These are phyloP conservation scores for Candida peoriensis DNA, from an alignment of 805 yeast genomes.

Conservation along the genomic window DNA sequence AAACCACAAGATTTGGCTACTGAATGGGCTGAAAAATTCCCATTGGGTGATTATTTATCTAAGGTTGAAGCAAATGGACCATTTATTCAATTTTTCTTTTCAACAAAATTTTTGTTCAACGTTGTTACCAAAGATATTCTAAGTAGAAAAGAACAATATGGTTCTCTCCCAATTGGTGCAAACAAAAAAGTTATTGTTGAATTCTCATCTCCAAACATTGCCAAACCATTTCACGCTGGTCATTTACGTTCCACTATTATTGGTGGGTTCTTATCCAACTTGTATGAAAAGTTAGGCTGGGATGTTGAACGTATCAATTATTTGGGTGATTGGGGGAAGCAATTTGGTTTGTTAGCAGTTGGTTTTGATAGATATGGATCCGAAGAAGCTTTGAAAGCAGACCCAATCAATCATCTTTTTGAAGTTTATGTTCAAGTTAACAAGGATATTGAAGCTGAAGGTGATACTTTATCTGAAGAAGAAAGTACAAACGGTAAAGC, in stretches of 20 bases:
- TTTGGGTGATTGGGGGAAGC: conserved; percentile 99
- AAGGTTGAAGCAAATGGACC: conserved; percentile 83
- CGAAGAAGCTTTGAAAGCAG: conserved; percentile 60
- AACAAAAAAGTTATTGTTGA: conserved; percentile 75
- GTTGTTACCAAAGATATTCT: conserved; percentile 69
- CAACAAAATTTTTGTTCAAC: conserved; percentile 58
- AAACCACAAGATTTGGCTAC: conserved; percentile 70
- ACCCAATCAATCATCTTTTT: conserved; percentile 92
- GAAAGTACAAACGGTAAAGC: conserved; percentile 74
- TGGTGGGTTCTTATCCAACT: conserved; percentile 90
- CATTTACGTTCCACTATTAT: conserved; percentile 96
- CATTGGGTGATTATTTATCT: conserved; percentile 61
- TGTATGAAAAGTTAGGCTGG: conserved; percentile 90
- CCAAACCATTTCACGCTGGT: conserved; percentile 99
- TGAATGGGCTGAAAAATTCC: conserved; percentile 77
- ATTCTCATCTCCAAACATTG: conserved; percentile 96
- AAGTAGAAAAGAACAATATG: conserved; percentile 54
- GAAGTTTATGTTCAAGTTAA: conserved; percentile 89
- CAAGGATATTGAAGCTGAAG: conserved; percentile 59
- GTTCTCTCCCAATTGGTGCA: conserved; percentile 67
- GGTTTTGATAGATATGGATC: conserved; percentile 85
- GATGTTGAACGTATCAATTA: conserved; percentile 90
- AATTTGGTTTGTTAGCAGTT: conserved; percentile 91
- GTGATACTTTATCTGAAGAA: conserved; percentile 40
- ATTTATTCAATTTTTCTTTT: conserved; percentile 84